Base-by-base conservation (phyloP, 2,329 filamentous ascomycete species). In the Iodosphaeria phyllophila region DNA sequence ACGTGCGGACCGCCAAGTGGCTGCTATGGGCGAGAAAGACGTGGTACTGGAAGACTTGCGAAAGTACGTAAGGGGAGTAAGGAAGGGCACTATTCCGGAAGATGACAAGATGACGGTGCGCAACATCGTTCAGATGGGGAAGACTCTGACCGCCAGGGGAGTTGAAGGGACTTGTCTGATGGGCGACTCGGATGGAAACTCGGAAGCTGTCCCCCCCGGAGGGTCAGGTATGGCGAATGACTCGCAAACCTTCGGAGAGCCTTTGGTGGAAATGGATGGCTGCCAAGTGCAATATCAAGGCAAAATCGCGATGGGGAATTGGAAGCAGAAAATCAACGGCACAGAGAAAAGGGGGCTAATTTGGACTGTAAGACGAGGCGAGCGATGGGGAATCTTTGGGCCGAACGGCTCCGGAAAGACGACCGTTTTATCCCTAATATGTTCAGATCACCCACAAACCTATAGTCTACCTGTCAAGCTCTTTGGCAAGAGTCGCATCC, bases 351-450 rank as follows among this genome's bases (percentile, higher is more conserved):
- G 63, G 2, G 86, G 86, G 0, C 55, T 95, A 5, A 63, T 74
- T 42, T 93, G 89, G 82, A 78, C 64, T 1, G 73, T 95, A 13
- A 67, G 71, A 19, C 67, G 75, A 25, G 84, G 86, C 13, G 72
- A 93, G 44, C 70, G 84, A 32, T 92, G 83, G 77, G 86, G 79
- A 3, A 66, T 95, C 11, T 89, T 98, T 41, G 89, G 89, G 0
- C 76, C 84, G 16, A 95, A 98, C 38, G 89, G 77, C 8, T 92
- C 82, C 1, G 89, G 89, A 11, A 98, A 98, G 55, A 98, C 89
- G 0, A 98, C 89, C 0, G 63, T 98, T 19, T 65, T 95, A 15
- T 89, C 83, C 5, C 61, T 98, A 5, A 77, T 98, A 30, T 91
- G 80, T 30, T 95, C 86, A 1, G 89, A 98, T 41, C 89, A 98